Percentiles rank a stretch among this genome's conserved stretches.
phyloP scores from a whole-genome alignment of 2,329 filamentous ascomycete genomes.

The Exophiala viscosa region DNA sequence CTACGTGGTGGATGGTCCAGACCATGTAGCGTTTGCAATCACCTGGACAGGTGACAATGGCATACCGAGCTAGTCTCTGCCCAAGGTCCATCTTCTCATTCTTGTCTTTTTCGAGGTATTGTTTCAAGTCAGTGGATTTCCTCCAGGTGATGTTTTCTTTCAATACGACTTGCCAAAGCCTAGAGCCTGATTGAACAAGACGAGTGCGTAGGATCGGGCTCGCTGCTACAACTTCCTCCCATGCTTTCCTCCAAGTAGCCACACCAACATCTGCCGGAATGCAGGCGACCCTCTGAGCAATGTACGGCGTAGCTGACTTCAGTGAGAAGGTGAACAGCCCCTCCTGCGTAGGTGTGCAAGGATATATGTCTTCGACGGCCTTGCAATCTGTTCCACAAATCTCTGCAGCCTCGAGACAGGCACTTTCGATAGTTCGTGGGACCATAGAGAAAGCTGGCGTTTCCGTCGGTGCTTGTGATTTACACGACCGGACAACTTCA shows the following conservation, averaged over 20 bases:
- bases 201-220: constrained; percentile 50
- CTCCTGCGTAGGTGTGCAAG: constrained; percentile 44
- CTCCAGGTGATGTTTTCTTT: constrained; percentile 37
- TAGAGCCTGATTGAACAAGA: constrained; percentile 38
- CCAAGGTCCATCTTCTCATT: constrained; percentile 36
- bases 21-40: constrained; percentile 39
- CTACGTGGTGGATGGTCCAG: constrained; percentile 50
- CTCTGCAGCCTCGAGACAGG: constrained; percentile 37
- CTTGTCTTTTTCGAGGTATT: constrained; percentile 28
- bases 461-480: constrained; percentile 18
- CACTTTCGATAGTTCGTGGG: constrained; percentile 35
- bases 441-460: constrained; percentile 21
- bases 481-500: constrained; percentile 35
- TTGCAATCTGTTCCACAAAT: constrained; percentile 34
- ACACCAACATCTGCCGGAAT: constrained; percentile 40
- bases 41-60: constrained; percentile 32
- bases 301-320: constrained; percentile 47
- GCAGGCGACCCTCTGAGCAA: constrained; percentile 44
- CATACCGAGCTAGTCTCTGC: constrained; percentile 34
- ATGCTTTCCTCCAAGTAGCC: constrained; percentile 44
- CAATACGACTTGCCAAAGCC: constrained; percentile 41
- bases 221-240: constrained; percentile 44
- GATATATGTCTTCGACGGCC: constrained; percentile 40
- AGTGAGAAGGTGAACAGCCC: constrained; percentile 47
- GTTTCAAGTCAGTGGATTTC: constrained; percentile 29